A percentile compares a stretch with the other conserved stretches of the same genome.
phyloP scores from a whole-genome alignment of 2,329 filamentous ascomycete species.

The Stemphylium vesicarium region DNA sequence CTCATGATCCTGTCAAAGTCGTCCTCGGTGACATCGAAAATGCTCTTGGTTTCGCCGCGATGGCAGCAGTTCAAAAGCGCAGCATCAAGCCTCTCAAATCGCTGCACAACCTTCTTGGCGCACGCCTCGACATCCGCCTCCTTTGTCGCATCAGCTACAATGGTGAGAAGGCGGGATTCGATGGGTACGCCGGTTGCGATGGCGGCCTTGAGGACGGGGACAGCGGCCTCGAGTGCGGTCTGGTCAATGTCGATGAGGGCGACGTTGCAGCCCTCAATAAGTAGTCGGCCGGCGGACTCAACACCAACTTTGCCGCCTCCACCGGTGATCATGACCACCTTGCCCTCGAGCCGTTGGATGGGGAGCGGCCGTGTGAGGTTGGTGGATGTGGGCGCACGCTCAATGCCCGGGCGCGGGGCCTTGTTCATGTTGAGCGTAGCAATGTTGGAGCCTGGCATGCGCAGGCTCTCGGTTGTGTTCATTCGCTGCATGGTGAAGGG shows the following conservation, averaged over 20 bases:
- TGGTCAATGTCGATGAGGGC: constrained; percentile 45
- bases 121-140: constrained; percentile 38
- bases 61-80: constrained; percentile 39
- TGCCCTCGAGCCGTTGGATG: constrained; percentile 39
- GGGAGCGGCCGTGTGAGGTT: constrained; percentile 36
- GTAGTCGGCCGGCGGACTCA: constrained; percentile 45
- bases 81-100: constrained; percentile 37
- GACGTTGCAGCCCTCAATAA: constrained; percentile 48
- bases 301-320: constrained; percentile 44
- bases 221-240: constrained; percentile 33
- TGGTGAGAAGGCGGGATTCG: constrained; percentile 36
- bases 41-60: constrained; percentile 34
- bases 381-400: constrained; percentile 35
- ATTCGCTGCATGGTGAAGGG: constrained; percentile 7
- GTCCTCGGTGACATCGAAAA: constrained; percentile 48
- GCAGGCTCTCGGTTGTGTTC: constrained; percentile 19
- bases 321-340: constrained; percentile 44
- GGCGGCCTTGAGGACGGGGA: constrained; percentile 32
- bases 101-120: constrained; percentile 32
- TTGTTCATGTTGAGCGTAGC: constrained; percentile 35
- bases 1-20: constrained; percentile 47
- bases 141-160: constrained; percentile 45
- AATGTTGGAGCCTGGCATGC: constrained; percentile 19
- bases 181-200: constrained; percentile 35
- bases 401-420: constrained; percentile 30